A percentile compares a stretch with the other conserved stretches of the same genome.
phyloP scores from a whole-genome alignment of 352 stramenopile genomes.

The Globisporangium takayamanum region DNA sequence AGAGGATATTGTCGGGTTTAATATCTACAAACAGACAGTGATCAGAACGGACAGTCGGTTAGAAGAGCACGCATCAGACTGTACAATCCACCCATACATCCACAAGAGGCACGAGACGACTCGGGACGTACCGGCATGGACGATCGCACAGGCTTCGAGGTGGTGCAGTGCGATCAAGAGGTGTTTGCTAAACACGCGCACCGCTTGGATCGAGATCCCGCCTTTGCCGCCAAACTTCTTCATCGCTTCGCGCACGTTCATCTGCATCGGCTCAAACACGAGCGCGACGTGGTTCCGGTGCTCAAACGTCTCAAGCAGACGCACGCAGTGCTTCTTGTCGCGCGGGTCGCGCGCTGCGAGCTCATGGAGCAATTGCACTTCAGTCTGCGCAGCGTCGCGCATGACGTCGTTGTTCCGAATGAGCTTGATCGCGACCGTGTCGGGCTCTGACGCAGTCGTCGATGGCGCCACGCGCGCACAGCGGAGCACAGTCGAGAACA shows the following conservation, averaged over 20 bases:
- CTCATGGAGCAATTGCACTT: slow-evolving; percentile 77
- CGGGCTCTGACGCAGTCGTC: slow-evolving; percentile 3
- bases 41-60: background rate
- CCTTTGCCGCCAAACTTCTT: slow-evolving; percentile 86
- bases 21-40: slow-evolving; percentile 69
- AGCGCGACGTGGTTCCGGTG: slow-evolving; percentile 95
- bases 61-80: background rate
- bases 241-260: slow-evolving; percentile 94
- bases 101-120: background rate
- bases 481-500: slow-evolving; percentile 98
- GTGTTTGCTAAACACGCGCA: slow-evolving; percentile 80
- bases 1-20: slow-evolving; percentile 97
- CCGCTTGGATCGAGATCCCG: slow-evolving; percentile 79
- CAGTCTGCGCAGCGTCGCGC: slow-evolving; percentile 90
- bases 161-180: slow-evolving; percentile 74
- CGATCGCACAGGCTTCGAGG: slow-evolving; percentile 70
- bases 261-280: slow-evolving; percentile 96
- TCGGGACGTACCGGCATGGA: slow-evolving; percentile 83
- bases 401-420: slow-evolving; percentile 98
- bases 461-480: slow-evolving; percentile 65
- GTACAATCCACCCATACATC: background rate
- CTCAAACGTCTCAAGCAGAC: slow-evolving; percentile 80
- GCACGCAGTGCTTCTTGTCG: slow-evolving; percentile 84
- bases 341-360: slow-evolving; percentile 59
- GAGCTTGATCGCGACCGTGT: slow-evolving; percentile 81